phyloP scores from a whole-genome alignment of 805 yeast genomes.

The Nakazawaea holstii region DNA sequence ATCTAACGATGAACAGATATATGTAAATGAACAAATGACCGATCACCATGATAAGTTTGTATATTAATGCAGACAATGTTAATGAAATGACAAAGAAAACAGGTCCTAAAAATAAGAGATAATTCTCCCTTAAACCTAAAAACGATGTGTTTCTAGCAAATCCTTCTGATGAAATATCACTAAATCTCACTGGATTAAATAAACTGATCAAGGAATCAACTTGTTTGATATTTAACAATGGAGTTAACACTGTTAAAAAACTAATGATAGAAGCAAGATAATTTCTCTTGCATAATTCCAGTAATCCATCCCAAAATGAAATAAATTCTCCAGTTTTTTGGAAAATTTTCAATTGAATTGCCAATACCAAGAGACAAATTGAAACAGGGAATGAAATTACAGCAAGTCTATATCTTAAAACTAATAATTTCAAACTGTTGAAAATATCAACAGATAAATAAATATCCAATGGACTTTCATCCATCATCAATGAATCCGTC shows the following conservation, averaged over 20 bases:
- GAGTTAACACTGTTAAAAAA: conserved; percentile 31
- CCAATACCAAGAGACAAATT: conserved; percentile 44
- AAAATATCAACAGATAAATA: conserved; percentile 45
- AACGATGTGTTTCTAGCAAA: conserved; percentile 51
- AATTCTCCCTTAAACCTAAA: conserved; percentile 59
- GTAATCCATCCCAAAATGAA: conserved; percentile 41
- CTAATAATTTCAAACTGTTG: conserved; percentile 60
- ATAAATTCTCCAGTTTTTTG: conserved; percentile 33
- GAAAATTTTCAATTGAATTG: conserved; percentile 49
- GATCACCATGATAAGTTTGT: conserved; percentile 19
- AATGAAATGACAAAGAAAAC: conserved; percentile 43
- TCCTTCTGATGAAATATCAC: conserved; percentile 28
- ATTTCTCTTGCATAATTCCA: conserved; percentile 26
- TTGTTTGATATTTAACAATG: conserved; percentile 25
- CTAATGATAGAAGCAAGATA: conserved; percentile 21
- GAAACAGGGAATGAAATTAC: conserved; percentile 66
- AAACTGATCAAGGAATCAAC: conserved; percentile 34
- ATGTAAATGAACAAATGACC: conserved; percentile 7
- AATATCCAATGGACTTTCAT: conserved; percentile 31
- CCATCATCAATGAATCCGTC: conserved; percentile 32
- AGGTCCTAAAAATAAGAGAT: conserved; percentile 55
- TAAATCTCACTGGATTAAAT: conserved; percentile 50
- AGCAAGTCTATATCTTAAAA: conserved; percentile 72
- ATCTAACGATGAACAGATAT: neutral
- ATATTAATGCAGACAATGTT: conserved; percentile 34